These are phyloP conservation scores for Spergularia azorica DNA, from an alignment of 179 eudicot species.

Conservation along the genomic window DNA sequence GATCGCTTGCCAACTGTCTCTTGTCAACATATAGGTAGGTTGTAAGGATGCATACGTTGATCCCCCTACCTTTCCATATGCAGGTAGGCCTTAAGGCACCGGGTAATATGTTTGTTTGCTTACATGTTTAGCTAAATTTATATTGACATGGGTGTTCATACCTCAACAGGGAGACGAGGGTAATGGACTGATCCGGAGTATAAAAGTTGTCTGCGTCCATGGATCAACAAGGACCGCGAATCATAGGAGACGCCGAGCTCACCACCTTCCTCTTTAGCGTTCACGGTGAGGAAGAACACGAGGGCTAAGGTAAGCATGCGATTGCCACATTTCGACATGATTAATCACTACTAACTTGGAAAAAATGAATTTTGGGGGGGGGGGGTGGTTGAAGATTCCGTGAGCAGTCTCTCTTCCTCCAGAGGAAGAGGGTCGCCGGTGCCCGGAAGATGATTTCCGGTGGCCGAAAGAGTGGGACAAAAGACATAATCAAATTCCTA, in stretches of 20 bases:
- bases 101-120: no score
- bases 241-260: slow-evolving; percentile 56
- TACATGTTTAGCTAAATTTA: background rate
- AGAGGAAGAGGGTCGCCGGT: slow-evolving; percentile 9
- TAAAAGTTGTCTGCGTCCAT: slow-evolving; percentile 59
- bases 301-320: slow-evolving; percentile 23
- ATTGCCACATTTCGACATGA: slow-evolving; percentile 18
- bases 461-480: background rate
- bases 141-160: slow-evolving; percentile 21
- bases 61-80: no score
- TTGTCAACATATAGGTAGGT: no score
- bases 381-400: background rate
- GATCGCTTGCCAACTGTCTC: no score
- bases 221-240: slow-evolving; percentile 55
- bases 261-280: slow-evolving; percentile 8
- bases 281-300: slow-evolving; percentile 22
- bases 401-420: slow-evolving; percentile 15
- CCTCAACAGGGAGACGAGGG: slow-evolving; percentile 72
- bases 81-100: no score
- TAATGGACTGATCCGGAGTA: slow-evolving; percentile 88
- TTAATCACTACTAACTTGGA: background rate
- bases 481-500: background rate
- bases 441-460: background rate
- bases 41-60: no score
- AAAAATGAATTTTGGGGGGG: slow-evolving; percentile 5